phyloP scores from a whole-genome alignment of 345 rosid species.

The Eucalyptus albens region DNA sequence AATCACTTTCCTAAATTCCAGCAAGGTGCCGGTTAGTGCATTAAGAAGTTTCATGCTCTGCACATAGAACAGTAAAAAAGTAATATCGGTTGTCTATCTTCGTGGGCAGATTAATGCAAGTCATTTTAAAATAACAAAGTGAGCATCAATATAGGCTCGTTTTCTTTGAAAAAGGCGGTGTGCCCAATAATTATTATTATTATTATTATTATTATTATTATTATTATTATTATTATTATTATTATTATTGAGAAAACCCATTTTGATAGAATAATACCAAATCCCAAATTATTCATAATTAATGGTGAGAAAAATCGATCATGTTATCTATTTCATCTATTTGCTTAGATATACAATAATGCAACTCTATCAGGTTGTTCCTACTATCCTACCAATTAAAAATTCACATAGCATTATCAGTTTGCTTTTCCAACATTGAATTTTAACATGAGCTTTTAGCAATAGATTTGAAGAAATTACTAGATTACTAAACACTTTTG shows the following conservation, averaged over 20 bases:
- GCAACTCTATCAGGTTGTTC: not conserved
- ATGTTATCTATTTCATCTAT: not conserved
- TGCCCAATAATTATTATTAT: no score
- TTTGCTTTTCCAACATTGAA: not conserved
- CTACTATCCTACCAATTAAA: not conserved
- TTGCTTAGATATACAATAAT: not conserved
- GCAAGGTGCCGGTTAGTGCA: not conserved
- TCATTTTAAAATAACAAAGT: no score
- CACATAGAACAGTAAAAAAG: no score
- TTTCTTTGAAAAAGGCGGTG: no score
- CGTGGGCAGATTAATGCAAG: no score
- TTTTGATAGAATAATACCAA: not conserved
- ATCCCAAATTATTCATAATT: not conserved
- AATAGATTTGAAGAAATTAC: not conserved
- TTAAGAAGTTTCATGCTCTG: no score
- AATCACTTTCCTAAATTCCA: not conserved
- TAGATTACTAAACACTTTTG: not conserved
- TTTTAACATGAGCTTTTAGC: not conserved
- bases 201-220: no score
- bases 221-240: no score
- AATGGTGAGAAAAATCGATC: not conserved
- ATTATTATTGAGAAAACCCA: not conserved
- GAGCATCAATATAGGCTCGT: no score
- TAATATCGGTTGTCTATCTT: no score
- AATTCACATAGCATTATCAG: not conserved